Conservation (phyloP, 805 yeast genomes). For the Debaryomyces hansenii region DNA sequence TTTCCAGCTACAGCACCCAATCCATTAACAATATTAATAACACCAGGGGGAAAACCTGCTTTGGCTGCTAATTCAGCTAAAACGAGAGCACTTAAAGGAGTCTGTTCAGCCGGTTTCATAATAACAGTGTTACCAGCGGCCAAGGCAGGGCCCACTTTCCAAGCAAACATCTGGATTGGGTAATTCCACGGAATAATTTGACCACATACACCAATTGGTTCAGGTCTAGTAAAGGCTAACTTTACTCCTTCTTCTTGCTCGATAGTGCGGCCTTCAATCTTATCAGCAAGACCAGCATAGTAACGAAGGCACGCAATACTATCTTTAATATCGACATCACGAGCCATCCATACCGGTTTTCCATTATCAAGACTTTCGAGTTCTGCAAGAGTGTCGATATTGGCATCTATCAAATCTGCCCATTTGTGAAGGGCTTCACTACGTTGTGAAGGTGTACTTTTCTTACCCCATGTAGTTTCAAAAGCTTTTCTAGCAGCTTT, state of each 20-base stretch:
- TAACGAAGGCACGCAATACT: slow-evolving; percentile 58
- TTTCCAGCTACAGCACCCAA: slow-evolving; percentile 39
- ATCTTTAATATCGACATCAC: slow-evolving; percentile 56
- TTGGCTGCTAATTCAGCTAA: slow-evolving; percentile 43
- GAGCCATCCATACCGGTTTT: slow-evolving; percentile 51
- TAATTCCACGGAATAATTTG: slow-evolving; percentile 55
- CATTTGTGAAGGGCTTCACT: slow-evolving; percentile 48
- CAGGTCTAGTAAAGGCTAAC: slow-evolving; percentile 38
- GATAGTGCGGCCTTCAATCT: slow-evolving; percentile 62
- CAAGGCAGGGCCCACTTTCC: slow-evolving; percentile 48
- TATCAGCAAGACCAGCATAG: slow-evolving; percentile 76
- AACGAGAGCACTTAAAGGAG: slow-evolving; percentile 48
- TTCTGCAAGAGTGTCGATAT: slow-evolving; percentile 51
- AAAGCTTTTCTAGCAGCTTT: slow-evolving; percentile 53
- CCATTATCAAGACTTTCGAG: slow-evolving; percentile 63
- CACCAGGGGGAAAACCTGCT: slow-evolving; percentile 50
- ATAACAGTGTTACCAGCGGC: slow-evolving; percentile 50
- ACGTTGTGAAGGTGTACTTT: slow-evolving; percentile 45
- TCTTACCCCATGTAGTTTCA: slow-evolving; percentile 42
- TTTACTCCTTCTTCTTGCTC: slow-evolving; percentile 54
- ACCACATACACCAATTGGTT: slow-evolving; percentile 48
- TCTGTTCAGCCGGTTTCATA: slow-evolving; percentile 49
- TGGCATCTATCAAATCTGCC: slow-evolving; percentile 49
- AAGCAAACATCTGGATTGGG: slow-evolving; percentile 49
- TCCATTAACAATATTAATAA: slow-evolving; percentile 47